Percentiles rank a stretch among this genome's conserved stretches.
Evolutionary conservation across 176 grass and related monocot genomes (phyloP).

Genomic region (Rhynchospora pubera): DNA sequence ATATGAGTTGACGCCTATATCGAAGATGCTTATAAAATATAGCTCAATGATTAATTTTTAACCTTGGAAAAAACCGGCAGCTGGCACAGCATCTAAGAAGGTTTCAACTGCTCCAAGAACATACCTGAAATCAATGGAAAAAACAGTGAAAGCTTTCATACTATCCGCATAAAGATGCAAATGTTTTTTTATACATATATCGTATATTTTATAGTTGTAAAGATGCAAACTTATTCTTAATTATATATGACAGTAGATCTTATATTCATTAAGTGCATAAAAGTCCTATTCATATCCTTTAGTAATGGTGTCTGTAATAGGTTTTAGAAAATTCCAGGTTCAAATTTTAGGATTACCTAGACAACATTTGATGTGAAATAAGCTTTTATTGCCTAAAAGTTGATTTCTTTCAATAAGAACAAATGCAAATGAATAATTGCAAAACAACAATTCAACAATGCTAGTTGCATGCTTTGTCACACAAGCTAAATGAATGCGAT

Average conservation of each 20-base stretch:
- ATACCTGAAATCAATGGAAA: conserved; percentile 67
- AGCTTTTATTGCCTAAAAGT: background rate
- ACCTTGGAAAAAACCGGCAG: conserved; percentile 93
- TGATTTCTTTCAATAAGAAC: background rate
- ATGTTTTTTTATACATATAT: background rate
- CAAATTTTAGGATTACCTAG: background rate
- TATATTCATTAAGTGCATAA: background rate
- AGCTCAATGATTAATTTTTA: conserved; percentile 18
- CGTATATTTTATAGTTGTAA: background rate
- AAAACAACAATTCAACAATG: background rate
- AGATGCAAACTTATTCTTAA: background rate
- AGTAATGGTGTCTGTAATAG: background rate
- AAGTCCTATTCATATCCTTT: background rate
- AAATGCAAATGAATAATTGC: background rate
- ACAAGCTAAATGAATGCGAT: background rate
- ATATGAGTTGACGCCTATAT: background rate
- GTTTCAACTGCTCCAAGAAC: conserved; percentile 98
- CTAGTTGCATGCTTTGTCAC: background rate
- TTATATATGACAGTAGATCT: background rate
- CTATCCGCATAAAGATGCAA: background rate
- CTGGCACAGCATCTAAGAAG: conserved; percentile 85
- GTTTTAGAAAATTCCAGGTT: background rate
- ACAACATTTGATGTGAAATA: background rate
- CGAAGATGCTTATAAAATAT: background rate
- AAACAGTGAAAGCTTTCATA: background rate